Percentiles rank a stretch among this genome's conserved stretches.
These are phyloP conservation scores for Batkoa obscura DNA, from an alignment of 371 early-diverging fungal species.

Conservation along the genomic window DNA sequence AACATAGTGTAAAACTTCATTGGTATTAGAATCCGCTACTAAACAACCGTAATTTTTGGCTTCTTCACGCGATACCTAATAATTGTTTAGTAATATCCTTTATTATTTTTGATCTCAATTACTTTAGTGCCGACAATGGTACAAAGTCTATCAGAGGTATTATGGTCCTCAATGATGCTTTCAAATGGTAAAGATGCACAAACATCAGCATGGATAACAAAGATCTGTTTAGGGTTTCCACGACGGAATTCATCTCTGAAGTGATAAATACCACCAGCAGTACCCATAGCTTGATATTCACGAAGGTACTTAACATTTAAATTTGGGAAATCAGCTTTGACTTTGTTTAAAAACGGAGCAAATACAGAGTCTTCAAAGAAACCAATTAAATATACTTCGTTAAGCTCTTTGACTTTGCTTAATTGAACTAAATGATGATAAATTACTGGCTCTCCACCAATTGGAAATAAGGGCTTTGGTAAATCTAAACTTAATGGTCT, in stretches of 20 bases:
- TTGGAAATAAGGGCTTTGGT: constrained; percentile 95
- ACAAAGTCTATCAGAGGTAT: constrained; percentile 51
- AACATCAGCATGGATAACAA: constrained; percentile 91
- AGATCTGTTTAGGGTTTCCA: constrained; percentile 73
- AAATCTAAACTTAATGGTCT: constrained; percentile 86
- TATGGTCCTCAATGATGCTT: constrained; percentile 67
- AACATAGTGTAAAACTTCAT: constrained; percentile 86
- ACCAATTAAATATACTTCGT: constrained; percentile 84
- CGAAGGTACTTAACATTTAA: constrained; percentile 84
- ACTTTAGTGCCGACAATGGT: constrained; percentile 75
- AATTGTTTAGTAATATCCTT: no score
- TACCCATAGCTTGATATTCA: constrained; percentile 90
- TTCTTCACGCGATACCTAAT: constrained; percentile 23
- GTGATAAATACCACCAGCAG: constrained; percentile 93
- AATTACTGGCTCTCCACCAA: constrained; percentile 87
- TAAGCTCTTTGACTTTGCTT: constrained; percentile 62
- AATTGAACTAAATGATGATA: constrained; percentile 87
- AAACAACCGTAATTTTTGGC: constrained; percentile 83
- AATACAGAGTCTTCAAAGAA: constrained; percentile 90
- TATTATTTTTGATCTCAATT: no score
- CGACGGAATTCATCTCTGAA: constrained; percentile 90
- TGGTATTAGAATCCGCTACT: constrained; percentile 62
- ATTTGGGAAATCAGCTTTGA: constrained; percentile 61
- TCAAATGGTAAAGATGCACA: constrained; percentile 81
- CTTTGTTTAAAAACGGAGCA: constrained; percentile 61